Evolutionary conservation across 2,329 filamentous ascomycete genomes (phyloP).

Genomic region (Didymella lethalis): DNA sequence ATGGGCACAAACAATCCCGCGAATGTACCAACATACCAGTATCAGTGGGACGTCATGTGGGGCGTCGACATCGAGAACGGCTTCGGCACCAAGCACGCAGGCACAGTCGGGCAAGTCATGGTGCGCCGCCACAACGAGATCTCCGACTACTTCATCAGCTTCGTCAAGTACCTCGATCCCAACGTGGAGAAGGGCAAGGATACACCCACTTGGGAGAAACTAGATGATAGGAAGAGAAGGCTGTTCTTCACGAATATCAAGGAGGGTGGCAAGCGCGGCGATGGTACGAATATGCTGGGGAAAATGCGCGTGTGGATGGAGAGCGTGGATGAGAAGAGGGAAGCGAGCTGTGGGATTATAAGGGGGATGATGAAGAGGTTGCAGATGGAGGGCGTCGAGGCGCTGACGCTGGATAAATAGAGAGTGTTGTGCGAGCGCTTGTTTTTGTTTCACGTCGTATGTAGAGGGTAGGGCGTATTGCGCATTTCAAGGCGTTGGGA

Average conservation of each 20-base stretch:
- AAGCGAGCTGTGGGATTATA: constrained; percentile 30
- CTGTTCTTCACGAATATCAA: constrained; percentile 45
- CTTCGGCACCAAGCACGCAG: constrained; percentile 46
- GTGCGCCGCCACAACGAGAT: constrained; percentile 39
- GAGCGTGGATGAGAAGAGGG: constrained; percentile 30
- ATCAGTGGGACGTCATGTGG: constrained; percentile 48
- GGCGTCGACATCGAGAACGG: constrained; percentile 42
- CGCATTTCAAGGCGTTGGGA: constrained; percentile 15
- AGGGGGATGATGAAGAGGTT: constrained; percentile 36
- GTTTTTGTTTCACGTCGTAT: background rate
- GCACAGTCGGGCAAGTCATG: constrained; percentile 46
- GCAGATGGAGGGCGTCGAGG: constrained; percentile 36
- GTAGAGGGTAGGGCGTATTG: background rate
- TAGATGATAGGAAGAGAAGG: constrained; percentile 32
- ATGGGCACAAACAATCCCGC: constrained; percentile 41
- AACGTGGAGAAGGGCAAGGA: constrained; percentile 33
- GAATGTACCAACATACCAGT: constrained; percentile 39
- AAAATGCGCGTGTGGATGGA: constrained; percentile 36
- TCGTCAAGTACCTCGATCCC: constrained; percentile 45
- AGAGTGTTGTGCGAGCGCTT: background rate
- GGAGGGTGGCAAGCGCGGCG: constrained; percentile 33
- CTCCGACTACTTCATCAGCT: constrained; percentile 44
- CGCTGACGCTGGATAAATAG: constrained; percentile 24
- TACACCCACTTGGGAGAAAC: constrained; percentile 34
- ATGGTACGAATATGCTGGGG: constrained; percentile 33